Evolutionary conservation across 164 flowering plant species (phyloP).

Genomic region (Protea cynaroides): DNA sequence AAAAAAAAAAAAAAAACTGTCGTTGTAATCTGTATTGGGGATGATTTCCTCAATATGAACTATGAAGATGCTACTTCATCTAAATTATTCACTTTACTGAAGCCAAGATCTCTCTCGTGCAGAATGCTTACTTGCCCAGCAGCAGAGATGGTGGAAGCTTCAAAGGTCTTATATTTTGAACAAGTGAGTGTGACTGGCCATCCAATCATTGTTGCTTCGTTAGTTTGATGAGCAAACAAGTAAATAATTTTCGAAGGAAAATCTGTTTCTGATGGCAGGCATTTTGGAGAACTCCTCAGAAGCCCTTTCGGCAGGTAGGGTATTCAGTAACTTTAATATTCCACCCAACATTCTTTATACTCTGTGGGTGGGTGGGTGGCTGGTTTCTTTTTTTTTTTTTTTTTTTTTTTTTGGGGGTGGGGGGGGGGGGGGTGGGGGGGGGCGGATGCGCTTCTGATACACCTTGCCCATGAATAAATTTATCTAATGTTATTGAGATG

Average conservation of each 20-base stretch:
- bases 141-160: conserved; percentile 93
- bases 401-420: too few species aligned
- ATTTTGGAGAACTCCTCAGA: conserved; percentile 94
- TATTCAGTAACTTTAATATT: too few species aligned
- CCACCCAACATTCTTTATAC: too few species aligned
- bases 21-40: neutral
- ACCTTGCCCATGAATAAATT: too few species aligned
- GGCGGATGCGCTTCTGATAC: too few species aligned
- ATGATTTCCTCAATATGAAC: neutral
- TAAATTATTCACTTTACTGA: neutral
- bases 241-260: neutral
- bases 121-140: conserved; percentile 96
- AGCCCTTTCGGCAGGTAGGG: conserved; percentile 90
- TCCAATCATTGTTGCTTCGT: neutral
- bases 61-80: neutral
- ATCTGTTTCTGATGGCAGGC: conserved; percentile 51
- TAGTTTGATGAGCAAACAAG: neutral
- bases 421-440: too few species aligned
- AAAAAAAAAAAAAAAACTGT: too few species aligned
- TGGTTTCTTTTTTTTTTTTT: too few species aligned
- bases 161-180: conserved; percentile 76
- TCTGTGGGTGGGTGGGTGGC: too few species aligned
- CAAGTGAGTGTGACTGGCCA: conserved; percentile 37
- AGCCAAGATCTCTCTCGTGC: conserved; percentile 5
- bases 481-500: too few species aligned